phyloP scores from a whole-genome alignment of 768 basidiomycete species.

The Mycena vitilis region DNA sequence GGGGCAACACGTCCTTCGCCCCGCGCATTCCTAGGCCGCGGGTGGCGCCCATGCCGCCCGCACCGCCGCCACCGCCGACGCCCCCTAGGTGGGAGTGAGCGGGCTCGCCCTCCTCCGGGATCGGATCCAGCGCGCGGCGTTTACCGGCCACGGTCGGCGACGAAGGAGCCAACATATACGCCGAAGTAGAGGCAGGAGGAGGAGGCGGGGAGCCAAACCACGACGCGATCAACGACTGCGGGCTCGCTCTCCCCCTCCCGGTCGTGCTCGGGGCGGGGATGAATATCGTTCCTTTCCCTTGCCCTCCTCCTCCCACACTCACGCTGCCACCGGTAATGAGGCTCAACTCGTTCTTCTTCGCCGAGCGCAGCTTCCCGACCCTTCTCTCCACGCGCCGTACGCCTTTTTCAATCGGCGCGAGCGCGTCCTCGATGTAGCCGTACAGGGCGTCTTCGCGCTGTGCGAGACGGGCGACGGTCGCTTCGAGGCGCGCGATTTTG shows the following conservation, averaged over 20 bases:
- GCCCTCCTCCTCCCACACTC: background rate
- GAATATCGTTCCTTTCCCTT: conserved; percentile 9
- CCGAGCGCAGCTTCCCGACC: conserved; percentile 14
- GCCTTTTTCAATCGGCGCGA: conserved; percentile 21
- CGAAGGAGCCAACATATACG: background rate
- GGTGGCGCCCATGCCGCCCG: too few species aligned
- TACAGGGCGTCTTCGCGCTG: conserved; percentile 8
- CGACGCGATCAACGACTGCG: background rate
- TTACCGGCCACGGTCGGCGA: background rate
- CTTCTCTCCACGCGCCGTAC: conserved; percentile 23
- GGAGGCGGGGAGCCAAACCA: background rate
- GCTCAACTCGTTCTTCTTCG: too few species aligned
- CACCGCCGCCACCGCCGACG: too few species aligned
- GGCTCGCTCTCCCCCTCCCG: background rate
- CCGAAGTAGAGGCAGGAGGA: too few species aligned
- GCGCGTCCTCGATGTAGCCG: conserved; percentile 25
- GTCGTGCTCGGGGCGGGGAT: conserved; percentile 4
- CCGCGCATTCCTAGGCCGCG: too few species aligned
- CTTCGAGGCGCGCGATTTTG: conserved; percentile 2
- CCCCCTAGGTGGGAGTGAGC: too few species aligned
- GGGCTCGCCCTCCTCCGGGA: conserved; percentile 30
- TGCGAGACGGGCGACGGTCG: background rate
- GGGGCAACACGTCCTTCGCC: too few species aligned
- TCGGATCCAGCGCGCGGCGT: conserved; percentile 8
- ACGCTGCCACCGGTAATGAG: too few species aligned